These are phyloP conservation scores for Thermothelomyces thermophilus DNA, from an alignment of 2,329 filamentous ascomycete genomes.

Conservation along the genomic window DNA sequence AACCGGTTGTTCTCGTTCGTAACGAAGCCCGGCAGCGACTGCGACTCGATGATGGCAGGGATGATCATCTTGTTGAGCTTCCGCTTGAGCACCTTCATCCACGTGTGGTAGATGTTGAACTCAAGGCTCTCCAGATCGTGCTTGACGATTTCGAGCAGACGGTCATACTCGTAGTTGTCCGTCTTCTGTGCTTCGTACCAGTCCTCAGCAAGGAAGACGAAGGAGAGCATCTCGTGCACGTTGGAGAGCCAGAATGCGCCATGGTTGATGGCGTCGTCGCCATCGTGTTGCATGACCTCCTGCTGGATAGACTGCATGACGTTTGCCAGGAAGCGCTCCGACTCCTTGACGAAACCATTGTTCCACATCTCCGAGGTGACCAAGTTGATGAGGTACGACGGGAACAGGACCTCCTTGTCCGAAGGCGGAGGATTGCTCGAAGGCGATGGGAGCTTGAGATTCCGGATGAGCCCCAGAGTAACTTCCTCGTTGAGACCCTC, in stretches of 20 bases:
- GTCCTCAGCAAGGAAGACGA: conserved; percentile 97
- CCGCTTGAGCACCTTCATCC: conserved; percentile 99
- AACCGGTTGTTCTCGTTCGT: conserved; percentile 98
- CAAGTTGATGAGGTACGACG: conserved; percentile 96
- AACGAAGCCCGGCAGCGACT: conserved; percentile 95
- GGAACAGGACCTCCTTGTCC: conserved; percentile 98
- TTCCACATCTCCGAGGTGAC: conserved; percentile 99
- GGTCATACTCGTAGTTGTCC: conserved; percentile 98
- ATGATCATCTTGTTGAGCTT: conserved; percentile 99
- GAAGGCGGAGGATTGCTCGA: conserved; percentile 82
- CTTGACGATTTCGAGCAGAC: conserved; percentile 96
- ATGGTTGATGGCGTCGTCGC: conserved; percentile 93
- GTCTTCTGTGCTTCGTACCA: conserved; percentile 99
- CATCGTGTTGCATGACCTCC: conserved; percentile 98
- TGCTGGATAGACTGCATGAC: conserved; percentile 99
- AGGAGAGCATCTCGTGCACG: conserved; percentile 98
- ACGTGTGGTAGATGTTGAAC: conserved; percentile 99
- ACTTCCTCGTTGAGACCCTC: conserved; percentile 96
- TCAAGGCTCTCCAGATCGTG: conserved; percentile 96
- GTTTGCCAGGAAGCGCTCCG: conserved; percentile 95
- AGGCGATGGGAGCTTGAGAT: conserved; percentile 90
- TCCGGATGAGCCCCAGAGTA: conserved; percentile 89
- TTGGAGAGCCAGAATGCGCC: conserved; percentile 99
- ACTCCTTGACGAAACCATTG: conserved; percentile 99
- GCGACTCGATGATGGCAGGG: conserved; percentile 96